phyloP scores from a whole-genome alignment of 176 grass and related monocot species.

The Tillandsia leiboldiana region DNA sequence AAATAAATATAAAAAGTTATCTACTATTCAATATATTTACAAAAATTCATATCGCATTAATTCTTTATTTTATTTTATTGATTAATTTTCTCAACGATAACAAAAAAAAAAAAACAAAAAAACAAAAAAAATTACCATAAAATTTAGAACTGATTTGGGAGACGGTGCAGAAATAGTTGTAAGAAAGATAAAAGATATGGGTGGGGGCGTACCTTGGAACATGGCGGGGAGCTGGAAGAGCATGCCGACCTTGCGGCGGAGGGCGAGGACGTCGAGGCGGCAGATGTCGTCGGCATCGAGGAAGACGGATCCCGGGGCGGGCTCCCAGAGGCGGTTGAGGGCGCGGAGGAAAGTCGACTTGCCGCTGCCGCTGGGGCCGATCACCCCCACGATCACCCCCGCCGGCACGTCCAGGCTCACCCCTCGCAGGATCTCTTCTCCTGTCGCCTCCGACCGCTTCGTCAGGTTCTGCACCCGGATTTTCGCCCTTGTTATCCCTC shows the following conservation, averaged over 20 bases:
- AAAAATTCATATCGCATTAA: no score
- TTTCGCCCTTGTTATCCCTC: slow-evolving; percentile 22
- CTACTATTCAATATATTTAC: no score
- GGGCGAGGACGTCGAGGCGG: slow-evolving; percentile 60
- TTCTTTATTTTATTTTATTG: no score
- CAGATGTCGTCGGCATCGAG: slow-evolving; percentile 78
- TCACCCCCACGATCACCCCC: slow-evolving; percentile 62
- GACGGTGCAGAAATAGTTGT: not conserved
- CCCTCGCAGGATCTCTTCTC: slow-evolving; percentile 50
- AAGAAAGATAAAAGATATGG: not conserved
- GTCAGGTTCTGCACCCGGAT: slow-evolving; percentile 49
- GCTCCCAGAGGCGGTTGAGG: slow-evolving; percentile 95
- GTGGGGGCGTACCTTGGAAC: slow-evolving; percentile 52
- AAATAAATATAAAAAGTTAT: no score
- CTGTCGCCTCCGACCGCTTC: slow-evolving; percentile 39
- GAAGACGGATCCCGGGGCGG: slow-evolving; percentile 42
- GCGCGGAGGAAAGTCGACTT: slow-evolving; percentile 91
- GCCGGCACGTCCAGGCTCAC: slow-evolving; percentile 65
- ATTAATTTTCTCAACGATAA: no score
- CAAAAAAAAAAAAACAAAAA: no score
- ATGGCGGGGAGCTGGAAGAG: slow-evolving; percentile 94
- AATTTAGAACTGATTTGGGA: no score
- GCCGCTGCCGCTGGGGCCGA: slow-evolving; percentile 97
- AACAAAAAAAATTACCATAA: no score
- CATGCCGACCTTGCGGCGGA: slow-evolving; percentile 90